Evolutionary conservation across 805 yeast species (phyloP), one percentile per base, ranked within the genome.

Genomic region (Yarrowia deformans): DNA sequence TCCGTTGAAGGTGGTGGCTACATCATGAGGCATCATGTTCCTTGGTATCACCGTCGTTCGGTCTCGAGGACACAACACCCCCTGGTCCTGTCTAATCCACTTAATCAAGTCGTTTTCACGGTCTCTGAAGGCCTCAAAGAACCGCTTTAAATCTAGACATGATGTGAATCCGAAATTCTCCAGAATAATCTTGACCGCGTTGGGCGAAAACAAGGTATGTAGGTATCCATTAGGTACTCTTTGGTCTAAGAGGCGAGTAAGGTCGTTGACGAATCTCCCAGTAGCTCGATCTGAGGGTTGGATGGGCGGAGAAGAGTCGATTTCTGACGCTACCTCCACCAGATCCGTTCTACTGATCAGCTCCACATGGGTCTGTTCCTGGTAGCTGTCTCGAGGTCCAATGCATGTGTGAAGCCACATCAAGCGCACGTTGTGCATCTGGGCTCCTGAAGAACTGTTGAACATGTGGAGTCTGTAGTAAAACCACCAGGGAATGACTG

Each of bases 401-500:
- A 56, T 18, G 13, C 64, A 56, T 5, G 64, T 32, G 10, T 1
- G 10, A 29, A 56, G 64, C 64, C 64, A 56, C 29, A 42, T 29
- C 2, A 12, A 10, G 2, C 64, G 64, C 13, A 56, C n/a, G 1
- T 7, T 3, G 13, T 32, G 19, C 39, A 42, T 18, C 13, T 42
- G n/a, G 9, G 32, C 43, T 8, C 40, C 48, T 5, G 8, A 14
- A 1, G 63, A 8, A 12, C 9, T 8, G 16, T n/a, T 37, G 19
- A 56, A 56, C 8, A 56, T 8, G n/a, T 42, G 8, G n/a, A 12
- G 42, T 12, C 29, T 29, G n/a, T 56, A 12, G 29, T 7, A 56
- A 3, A 16, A 32, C 37, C 43, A 56, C 64, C 64, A 56, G 14
- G 64, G 64, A 2, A 56, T 56, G 32, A 56, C 49, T 16, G 7